A percentile compares a stretch with the other conserved stretches of the same genome.
Evolutionary conservation across 2,329 filamentous ascomycete species (phyloP).

Genomic region (Colletotrichum gloeosporioides): DNA sequence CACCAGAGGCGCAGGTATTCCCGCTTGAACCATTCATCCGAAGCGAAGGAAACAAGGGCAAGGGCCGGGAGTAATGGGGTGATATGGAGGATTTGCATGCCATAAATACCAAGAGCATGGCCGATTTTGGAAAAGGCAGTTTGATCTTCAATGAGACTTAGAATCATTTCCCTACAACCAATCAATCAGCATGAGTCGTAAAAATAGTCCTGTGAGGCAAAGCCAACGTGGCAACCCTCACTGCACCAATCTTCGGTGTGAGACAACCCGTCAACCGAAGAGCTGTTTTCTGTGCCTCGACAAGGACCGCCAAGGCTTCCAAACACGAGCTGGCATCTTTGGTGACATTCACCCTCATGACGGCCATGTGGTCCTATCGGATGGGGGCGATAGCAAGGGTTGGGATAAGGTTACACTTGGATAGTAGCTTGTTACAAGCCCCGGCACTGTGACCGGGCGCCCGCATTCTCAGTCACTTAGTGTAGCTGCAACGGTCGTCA

Average conservation of each 20-base stretch:
- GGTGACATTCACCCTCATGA: neutral
- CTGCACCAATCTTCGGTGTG: neutral
- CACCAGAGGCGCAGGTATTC: slow-evolving; percentile 57
- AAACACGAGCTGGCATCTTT: neutral
- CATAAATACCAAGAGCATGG: neutral
- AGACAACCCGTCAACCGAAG: neutral
- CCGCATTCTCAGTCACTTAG: neutral
- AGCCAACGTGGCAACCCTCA: neutral
- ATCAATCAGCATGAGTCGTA: neutral
- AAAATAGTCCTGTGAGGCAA: neutral
- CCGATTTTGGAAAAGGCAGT: neutral
- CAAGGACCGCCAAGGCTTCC: neutral
- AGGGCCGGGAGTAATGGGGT: neutral
- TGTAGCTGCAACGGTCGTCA: slow-evolving; percentile 1
- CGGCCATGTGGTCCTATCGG: neutral
- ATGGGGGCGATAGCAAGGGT: neutral
- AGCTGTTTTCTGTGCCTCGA: neutral
- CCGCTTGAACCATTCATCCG: slow-evolving; percentile 55
- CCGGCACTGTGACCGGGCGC: neutral
- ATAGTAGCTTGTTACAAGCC: neutral
- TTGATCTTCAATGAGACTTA: neutral
- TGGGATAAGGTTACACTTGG: neutral
- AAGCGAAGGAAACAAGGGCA: slow-evolving; percentile 25
- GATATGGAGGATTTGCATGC: neutral
- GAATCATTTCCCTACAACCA: neutral